These are phyloP conservation scores for Claviceps spartinae DNA, from an alignment of 2,329 filamentous ascomycete species.

Conservation along the genomic window DNA sequence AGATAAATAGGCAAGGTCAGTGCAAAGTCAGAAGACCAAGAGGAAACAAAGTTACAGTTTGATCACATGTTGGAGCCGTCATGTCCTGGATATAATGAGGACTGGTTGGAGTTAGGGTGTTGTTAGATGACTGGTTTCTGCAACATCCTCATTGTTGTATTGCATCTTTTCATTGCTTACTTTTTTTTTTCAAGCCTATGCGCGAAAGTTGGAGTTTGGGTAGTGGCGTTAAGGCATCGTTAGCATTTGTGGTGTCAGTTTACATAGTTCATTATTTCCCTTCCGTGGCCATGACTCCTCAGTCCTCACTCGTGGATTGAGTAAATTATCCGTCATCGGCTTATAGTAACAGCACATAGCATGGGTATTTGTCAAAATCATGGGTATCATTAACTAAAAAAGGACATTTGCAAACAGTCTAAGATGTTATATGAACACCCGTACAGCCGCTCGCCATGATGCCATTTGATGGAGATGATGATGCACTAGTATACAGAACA, in stretches of 20 bases:
- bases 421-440: not conserved
- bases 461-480: not conserved
- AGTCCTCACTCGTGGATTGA: not conserved
- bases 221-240: constrained; percentile 3
- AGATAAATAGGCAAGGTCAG: constrained; percentile 7
- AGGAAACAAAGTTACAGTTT: constrained; percentile 5
- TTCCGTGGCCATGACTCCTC: not conserved
- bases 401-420: not conserved
- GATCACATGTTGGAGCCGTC: constrained; percentile 3
- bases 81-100: constrained; percentile 4
- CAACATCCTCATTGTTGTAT: not conserved
- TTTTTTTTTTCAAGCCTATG: constrained; percentile 6
- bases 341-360: not conserved
- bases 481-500: constrained; percentile 3
- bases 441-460: not conserved
- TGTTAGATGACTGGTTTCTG: constrained; percentile 3
- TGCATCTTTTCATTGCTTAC: not conserved
- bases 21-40: not conserved
- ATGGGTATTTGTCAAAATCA: not conserved
- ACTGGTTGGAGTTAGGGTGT: constrained; percentile 5
- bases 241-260: not conserved
- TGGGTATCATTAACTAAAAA: constrained; percentile 1
- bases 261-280: not conserved
- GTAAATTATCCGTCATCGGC: not conserved
- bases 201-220: constrained; percentile 18